These are phyloP conservation scores for Peziza echinospora DNA, from an alignment of 495 filamentous ascomycete genomes.

Conservation along the genomic window DNA sequence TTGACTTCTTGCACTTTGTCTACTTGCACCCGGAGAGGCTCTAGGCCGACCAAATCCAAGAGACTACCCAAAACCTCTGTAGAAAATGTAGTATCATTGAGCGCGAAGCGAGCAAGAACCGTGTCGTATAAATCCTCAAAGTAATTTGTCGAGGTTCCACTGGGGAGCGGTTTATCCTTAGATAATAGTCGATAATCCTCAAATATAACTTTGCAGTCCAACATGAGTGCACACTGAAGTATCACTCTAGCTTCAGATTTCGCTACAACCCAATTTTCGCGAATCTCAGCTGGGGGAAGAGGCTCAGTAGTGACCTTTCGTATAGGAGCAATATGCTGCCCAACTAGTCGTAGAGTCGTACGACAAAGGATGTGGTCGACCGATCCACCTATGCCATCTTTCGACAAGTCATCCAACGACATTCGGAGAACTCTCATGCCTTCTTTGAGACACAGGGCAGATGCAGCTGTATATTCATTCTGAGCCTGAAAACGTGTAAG, in stretches of 20 bases:
- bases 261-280: neutral
- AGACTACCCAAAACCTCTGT: constrained; percentile 8
- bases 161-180: constrained; percentile 13
- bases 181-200: constrained; percentile 11
- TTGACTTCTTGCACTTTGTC: constrained; percentile 1
- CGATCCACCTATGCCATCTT: neutral
- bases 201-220: constrained; percentile 14
- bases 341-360: neutral
- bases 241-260: neutral
- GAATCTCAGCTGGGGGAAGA: neutral
- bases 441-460: constrained; percentile 16
- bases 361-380: neutral
- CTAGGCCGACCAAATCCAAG: constrained; percentile 10
- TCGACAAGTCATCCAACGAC: constrained; percentile 6
- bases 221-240: constrained; percentile 7
- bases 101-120: constrained; percentile 10
- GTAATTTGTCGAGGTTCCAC: constrained; percentile 9
- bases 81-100: constrained; percentile 9
- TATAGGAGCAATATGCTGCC: neutral
- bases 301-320: neutral
- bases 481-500: constrained; percentile 2
- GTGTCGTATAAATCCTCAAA: constrained; percentile 9
- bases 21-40: neutral
- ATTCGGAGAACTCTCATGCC: constrained; percentile 18
- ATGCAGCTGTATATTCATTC: constrained; percentile 11